Base-by-base conservation (phyloP, 116 monocot genomes). In the Trichopus zeylanicus region DNA sequence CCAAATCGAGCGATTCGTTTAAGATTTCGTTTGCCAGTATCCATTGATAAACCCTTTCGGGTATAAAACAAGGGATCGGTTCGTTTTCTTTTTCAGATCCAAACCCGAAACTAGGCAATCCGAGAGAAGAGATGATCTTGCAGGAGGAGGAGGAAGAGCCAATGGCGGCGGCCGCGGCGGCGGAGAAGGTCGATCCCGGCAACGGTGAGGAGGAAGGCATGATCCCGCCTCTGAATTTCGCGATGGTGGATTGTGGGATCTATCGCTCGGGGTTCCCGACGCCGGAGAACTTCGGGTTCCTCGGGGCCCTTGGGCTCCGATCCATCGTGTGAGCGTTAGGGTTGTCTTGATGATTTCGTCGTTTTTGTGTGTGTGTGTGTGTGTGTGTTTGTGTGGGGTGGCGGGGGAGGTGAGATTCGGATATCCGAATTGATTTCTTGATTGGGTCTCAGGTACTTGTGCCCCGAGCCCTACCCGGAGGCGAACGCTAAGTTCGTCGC, bases 391-490 rank as follows among this genome's bases (percentile, higher is more conserved):
- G n/a, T n/a, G n/a, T 21, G 32, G 29, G 21, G 22, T 30, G 25
- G 18, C 52, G 69, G 23, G 48, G 7, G 15, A 7, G 19, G 19
- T 24, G 19, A 22, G 0, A 8, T 4, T 49, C 4, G 22, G 49
- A 1, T 24, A 4, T 49, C 5, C 22, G 19, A 8, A 20, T 49
- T 49, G 24, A 49, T 9, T 22, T 20, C 22, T 49, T 4, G 49
- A 21, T 20, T 49, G 19, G 49, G 8, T 56, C 42, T 16, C 51
- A 80, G 85, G 73, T 85, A 62, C 46, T 70, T 85, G 13, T 85
- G 85, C 68, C 80, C 76, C 54, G 85, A 85, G 55, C 67, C 73
- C 0, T 85, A 85, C 58, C 73, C 85, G 28, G 77, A 85, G 62
- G 46, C 58, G 4, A 77, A 80, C 63, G 35, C 63, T 56, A 66